Base-by-base conservation (phyloP, 1,139 yeast species). In the Saccharomyces pastorianus region DNA sequence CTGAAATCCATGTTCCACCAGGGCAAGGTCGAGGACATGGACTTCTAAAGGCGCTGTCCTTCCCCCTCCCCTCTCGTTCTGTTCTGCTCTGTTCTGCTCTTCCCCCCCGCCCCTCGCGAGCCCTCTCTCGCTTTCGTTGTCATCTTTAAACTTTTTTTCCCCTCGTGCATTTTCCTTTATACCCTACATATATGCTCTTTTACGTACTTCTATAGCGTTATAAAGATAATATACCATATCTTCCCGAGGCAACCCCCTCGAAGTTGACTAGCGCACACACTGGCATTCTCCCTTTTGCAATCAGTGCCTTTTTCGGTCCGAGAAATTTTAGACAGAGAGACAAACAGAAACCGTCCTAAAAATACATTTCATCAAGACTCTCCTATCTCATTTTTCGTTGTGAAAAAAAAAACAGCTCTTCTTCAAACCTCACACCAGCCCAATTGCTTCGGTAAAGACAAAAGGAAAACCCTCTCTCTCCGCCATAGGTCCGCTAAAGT, bases 71-170 rank as follows among this genome's bases (percentile, higher is more conserved):
- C 47, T 2, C 29, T 25, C 4, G 28, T 46, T 46, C 29, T 44
- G 28, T 42, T 23, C 47, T 44, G 13, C 17, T 1, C 26, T 25
- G 26, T 9, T n/a, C 23, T 20, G 23, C 23, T 20, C 23, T 20
- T 20, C 76, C 78, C 17, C 23, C 23, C 23, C 78, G 85, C 84
- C 60, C 8, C 31, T 46, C 4, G 7, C 20, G 11, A 2, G 9
- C 42, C 25, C 44, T 25, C 44, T 25, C n/a, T 9, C 42, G 1
- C 7, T 17, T 5, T 20, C 5, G 44, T 17, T 38, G 44, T 38
- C 44, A 38, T 38, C 26, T 17, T 38, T 3, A 38, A 38, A 9
- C 44, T 2, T 38, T 38, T 20, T 20, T 38, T 20, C 11, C n/a
- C 13, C n/a, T 11, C 44, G 25, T 38, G 44, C 44, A 38, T 38